Evolutionary conservation across 495 filamentous ascomycete species (phyloP), one percentile per base, ranked within the genome.

Genomic region (Penicillium waksmanii): DNA sequence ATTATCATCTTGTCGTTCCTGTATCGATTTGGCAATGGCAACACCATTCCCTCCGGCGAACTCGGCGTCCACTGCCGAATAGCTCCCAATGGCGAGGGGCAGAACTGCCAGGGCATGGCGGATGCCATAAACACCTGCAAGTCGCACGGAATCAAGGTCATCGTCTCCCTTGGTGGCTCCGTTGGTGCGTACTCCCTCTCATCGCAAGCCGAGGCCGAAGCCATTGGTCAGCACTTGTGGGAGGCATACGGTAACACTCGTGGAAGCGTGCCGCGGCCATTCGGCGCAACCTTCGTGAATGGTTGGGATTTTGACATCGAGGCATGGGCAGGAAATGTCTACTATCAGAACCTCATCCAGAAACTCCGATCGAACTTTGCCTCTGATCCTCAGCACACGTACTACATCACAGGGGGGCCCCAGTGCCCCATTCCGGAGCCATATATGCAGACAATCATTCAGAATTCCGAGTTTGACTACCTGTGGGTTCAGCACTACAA

Each of bases 301-400:
- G 85, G 85, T 21, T 87, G 86, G 71, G 85, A 88, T 60, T 74
- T 85, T 40, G 82, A 82, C 52, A 80, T 83, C 38, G 59, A 63
- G 35, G 44, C 56, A 0, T 61, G 64, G 7, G 70, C 70, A 47
- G 65, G 65, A 31, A 71, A 73, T 21, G 51, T 65, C 31, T 63
- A 67, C 58, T 84, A 81, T 66, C 68, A 68, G 38, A 65, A 71
- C 53, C 75, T 84, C 56, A 77, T 83, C 53, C 60, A 68, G 5
- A 63, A 61, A 3, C 77, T 87, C 13, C 82, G 82, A n/a, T 57
- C 62, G 12, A 68, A 72, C 34, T 82, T 84, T 62, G 66, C 67
- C n/a, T 60, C 68, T 2, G 81, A 79, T 54, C 49, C 71, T 8
- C 64, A 65, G 15, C 81, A 81, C 53, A 64, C 56, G 1, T 86